Base-by-base conservation (phyloP, 306 rosid genomes). In the Casuarina glauca region DNA sequence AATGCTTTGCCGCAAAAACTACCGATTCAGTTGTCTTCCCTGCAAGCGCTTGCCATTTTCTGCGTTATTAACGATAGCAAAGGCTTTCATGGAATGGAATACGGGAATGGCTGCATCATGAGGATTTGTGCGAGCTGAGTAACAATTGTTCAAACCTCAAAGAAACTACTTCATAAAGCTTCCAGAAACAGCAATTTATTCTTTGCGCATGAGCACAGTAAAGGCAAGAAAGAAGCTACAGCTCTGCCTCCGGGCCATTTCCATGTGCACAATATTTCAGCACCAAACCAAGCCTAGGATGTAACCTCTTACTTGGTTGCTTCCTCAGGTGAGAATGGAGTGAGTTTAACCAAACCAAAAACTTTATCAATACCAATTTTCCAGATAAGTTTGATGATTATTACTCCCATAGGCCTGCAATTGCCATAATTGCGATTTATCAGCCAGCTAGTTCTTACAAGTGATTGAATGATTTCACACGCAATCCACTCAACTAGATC, bases 231-330 rank as follows among this genome's bases (percentile, higher is more conserved):
- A 76, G 97, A 89, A 72, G 82, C 86, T 49, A 81, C 17, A 38
- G 91, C 98, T 88, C 87, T 79, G 83, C 87, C 88, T 72, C 92
- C 97, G 17, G 95, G 93, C 98, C 97, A 95, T 78, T 84, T 89
- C 98, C 98, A 95, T 7, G 98, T 89, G 88, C 98, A 95, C 73
- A 95, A 79, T 51, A 95, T 86, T 89, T 95, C 98, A 79, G 97
- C 92, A 84, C 89, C 97, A 77, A 95, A 86, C 93, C 97, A 95
- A 44, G 95, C 90, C 78, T 86, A 87, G 72, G 83, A 79, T 46
- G 84, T 84, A 71, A 79, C 81, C 86, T 81, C 91, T 76, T 90
- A 80, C 78, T 81, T 60, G 77, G 78, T 51, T 53, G 74, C 72
- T 82, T 83, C 82, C 50, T 48, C 88, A 45, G 74, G 81, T 70